These are phyloP conservation scores for Allium sativum DNA, from an alignment of 106 monocot species.

Conservation along the genomic window DNA sequence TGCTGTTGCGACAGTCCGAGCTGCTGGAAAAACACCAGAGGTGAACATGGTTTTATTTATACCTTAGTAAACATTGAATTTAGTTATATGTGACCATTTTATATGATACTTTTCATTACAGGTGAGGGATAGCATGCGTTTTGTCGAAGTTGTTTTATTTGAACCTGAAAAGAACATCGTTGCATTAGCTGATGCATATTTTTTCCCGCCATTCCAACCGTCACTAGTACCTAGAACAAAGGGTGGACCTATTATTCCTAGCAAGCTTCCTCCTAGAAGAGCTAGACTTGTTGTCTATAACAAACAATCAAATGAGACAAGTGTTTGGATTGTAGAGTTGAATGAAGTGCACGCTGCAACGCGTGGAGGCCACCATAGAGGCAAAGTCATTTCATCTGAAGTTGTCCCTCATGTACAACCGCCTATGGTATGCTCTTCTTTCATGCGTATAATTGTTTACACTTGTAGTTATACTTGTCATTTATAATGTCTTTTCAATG, in stretches of 20 bases:
- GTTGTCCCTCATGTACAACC: constrained; percentile 94
- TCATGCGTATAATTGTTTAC: too few relatives aligned
- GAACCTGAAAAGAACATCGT: constrained; percentile 89
- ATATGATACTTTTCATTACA: constrained; percentile 10
- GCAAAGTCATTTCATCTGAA: constrained; percentile 79
- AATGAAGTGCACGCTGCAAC: constrained; percentile 94
- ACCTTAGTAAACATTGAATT: background rate
- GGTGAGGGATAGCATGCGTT: constrained; percentile 96
- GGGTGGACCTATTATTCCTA: constrained; percentile 82
- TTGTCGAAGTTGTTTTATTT: constrained; percentile 85
- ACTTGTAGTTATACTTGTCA: too few relatives aligned
- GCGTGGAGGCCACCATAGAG: constrained; percentile 95
- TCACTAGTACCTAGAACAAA: constrained; percentile 81
- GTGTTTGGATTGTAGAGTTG: constrained; percentile 84
- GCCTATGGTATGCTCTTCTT: constrained; percentile 57
- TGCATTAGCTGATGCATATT: constrained; percentile 95
- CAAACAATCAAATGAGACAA: constrained; percentile 91
- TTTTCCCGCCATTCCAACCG: constrained; percentile 98
- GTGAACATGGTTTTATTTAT: constrained; percentile 15
- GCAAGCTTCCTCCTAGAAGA: constrained; percentile 77
- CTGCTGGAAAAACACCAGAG: constrained; percentile 94
- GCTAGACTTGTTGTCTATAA: constrained; percentile 91
- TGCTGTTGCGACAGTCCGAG: constrained; percentile 89
- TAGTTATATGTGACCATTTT: background rate
- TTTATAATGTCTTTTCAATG: background rate